Evolutionary conservation across 352 stramenopile species (phyloP), one percentile per base, ranked within the genome.

Genomic region (Pythium aphanidermatum): DNA sequence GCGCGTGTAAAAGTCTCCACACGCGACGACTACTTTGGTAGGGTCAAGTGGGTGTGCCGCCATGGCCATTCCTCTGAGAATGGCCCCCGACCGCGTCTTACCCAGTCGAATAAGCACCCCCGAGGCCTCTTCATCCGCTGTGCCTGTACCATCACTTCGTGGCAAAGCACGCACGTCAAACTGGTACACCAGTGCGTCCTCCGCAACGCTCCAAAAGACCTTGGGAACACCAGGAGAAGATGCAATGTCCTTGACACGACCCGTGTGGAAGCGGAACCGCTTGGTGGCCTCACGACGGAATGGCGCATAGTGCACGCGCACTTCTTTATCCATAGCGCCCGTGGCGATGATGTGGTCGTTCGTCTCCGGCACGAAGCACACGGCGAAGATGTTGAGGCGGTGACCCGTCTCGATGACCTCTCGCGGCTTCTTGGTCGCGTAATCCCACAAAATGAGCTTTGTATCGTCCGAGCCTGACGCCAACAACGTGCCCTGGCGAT

Each of bases 391-490:
- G 51, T 95, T 96, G 49, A 83, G 65, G 0, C 51, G 54, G 54
- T 96, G 83, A 17, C 74, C 80, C 0, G 85, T 90, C 9, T 71
- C 57, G 43, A 95, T 92, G 30, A 63, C 43, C 23, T 83, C 59
- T 12, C 65, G 60, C 40, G 63, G 52, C 53, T 67, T 66, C 24
- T 68, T 65, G 21, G 67, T 67, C 29, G 60, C 55, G 54, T 92
- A 92, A 45, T 86, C 79, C 82, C 83, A 95, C 14, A 95, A 41
- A 17, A 89, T 57, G 27, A 95, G 60, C 2, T 72, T 66, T 24
- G 70, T 82, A 60, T 95, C 84, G 48, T 95, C 84, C 9, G 78
- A 92, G n/a, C 82, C 84, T 0, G 80, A 92, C 5, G 70, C 82
- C 14, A 95, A 47, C 16, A 87, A 30, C 13, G 57, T 66, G 4